Evolutionary conservation across 2,329 filamentous ascomycete species (phyloP).

Genomic region (Fragosphaeria purpurea): DNA sequence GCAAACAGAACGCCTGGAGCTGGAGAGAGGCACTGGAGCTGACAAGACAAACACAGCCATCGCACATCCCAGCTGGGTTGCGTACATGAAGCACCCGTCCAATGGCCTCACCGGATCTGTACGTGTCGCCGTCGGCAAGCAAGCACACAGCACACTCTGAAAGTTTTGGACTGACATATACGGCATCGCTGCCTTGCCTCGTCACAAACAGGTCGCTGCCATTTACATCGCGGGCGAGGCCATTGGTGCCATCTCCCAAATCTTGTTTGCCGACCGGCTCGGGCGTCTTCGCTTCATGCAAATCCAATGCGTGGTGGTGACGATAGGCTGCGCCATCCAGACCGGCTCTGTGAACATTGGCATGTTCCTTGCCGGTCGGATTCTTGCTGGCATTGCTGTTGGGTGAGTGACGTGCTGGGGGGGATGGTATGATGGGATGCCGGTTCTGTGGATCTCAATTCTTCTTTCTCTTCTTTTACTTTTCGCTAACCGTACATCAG

Average conservation of each 20-base stretch:
- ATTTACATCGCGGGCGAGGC: conserved; percentile 52
- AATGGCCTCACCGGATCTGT: conserved; percentile 44
- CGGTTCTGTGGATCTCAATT: not conserved
- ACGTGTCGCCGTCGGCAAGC: not conserved
- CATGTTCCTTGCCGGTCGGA: conserved; percentile 42
- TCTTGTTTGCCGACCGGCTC: conserved; percentile 40
- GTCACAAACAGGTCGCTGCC: conserved; percentile 34
- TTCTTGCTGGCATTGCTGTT: conserved; percentile 35
- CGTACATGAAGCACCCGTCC: conserved; percentile 47
- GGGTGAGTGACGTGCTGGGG: no score
- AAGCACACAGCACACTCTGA: not conserved
- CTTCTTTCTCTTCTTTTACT: no score
- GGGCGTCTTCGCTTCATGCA: conserved; percentile 45
- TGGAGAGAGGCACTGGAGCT: no score
- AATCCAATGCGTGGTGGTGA: conserved; percentile 43
- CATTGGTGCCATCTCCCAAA: conserved; percentile 42
- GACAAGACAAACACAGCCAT: conserved; percentile 30
- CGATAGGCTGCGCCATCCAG: conserved; percentile 42
- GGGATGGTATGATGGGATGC: no score
- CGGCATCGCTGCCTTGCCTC: not conserved
- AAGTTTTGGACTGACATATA: no score
- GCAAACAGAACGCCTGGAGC: no score
- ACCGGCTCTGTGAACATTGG: conserved; percentile 44
- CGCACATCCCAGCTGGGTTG: conserved; percentile 48
- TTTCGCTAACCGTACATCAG: conserved; percentile 15